These are phyloP conservation scores for Peniophora sp. DNA, from an alignment of 1,284 basidiomycete genomes.

Conservation along the genomic window DNA sequence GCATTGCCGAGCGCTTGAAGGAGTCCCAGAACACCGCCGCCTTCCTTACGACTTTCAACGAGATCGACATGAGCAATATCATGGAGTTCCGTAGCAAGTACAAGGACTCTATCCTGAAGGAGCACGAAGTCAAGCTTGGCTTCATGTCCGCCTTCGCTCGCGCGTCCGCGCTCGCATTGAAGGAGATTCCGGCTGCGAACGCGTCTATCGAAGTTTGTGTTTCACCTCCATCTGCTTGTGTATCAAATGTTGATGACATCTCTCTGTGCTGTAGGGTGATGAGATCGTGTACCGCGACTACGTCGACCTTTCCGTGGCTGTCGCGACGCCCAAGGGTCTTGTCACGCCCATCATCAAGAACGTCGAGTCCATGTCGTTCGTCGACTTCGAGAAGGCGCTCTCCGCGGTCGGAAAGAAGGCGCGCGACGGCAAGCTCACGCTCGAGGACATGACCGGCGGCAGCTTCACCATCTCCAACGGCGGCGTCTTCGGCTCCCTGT, in stretches of 20 bases:
- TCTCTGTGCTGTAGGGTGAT: constrained; percentile 48
- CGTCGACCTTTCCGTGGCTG: constrained; percentile 91
- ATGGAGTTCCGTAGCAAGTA: constrained; percentile 93
- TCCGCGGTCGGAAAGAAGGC: constrained; percentile 87
- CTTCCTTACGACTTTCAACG: constrained; percentile 97
- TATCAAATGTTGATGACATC: background rate
- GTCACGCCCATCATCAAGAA: constrained; percentile 96
- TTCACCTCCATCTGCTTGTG: constrained; percentile 14
- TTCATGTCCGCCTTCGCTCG: constrained; percentile 98
- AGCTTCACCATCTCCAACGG: constrained; percentile 99
- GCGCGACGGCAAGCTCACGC: constrained; percentile 87
- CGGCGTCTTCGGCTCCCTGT: constrained; percentile 95
- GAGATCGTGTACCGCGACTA: constrained; percentile 95
- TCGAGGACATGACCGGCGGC: constrained; percentile 97
- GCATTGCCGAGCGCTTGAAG: constrained; percentile 96
- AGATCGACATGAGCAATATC: constrained; percentile 97
- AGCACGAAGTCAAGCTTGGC: constrained; percentile 93
- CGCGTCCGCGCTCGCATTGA: constrained; percentile 79
- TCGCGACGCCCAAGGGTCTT: constrained; percentile 95
- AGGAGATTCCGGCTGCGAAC: constrained; percentile 93
- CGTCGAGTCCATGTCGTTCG: constrained; percentile 78
- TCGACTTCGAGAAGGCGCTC: constrained; percentile 93
- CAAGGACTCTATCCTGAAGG: constrained; percentile 91
- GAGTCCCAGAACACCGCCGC: constrained; percentile 97
- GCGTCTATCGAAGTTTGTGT: constrained; percentile 73